Evolutionary conservation across 371 early-diverging fungal genomes (phyloP).

Genomic region (Rhizopus arrhizus): DNA sequence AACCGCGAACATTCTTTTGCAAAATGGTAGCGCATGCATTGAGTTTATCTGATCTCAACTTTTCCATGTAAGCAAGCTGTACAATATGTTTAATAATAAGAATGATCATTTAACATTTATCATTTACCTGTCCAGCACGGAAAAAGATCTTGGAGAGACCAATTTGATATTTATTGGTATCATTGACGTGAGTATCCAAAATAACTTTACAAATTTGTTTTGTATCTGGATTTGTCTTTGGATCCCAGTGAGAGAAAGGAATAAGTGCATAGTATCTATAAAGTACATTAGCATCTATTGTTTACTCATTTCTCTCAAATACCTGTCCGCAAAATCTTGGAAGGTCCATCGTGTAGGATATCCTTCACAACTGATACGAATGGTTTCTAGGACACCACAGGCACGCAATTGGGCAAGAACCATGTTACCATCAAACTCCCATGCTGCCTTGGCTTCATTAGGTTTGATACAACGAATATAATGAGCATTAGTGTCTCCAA

Average conservation of each 20-base stretch:
- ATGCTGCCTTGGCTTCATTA: conserved; percentile 89
- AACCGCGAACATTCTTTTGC: conserved; percentile 86
- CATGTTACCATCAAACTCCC: conserved; percentile 89
- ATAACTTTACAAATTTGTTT: conserved; percentile 63
- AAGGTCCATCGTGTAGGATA: conserved; percentile 96
- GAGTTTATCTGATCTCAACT: conserved; percentile 80
- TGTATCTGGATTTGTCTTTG: conserved; percentile 46
- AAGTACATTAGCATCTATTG: not conserved
- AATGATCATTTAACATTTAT: not conserved
- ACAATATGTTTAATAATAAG: not conserved
- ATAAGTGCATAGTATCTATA: conserved; percentile 85
- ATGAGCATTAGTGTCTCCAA: conserved; percentile 88
- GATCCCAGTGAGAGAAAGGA: conserved; percentile 67
- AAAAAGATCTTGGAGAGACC: conserved; percentile 99
- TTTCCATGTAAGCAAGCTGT: conserved; percentile 88
- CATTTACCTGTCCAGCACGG: conserved; percentile 83
- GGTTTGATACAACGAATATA: conserved; percentile 99
- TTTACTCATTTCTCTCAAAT: not conserved
- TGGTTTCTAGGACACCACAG: conserved; percentile 99
- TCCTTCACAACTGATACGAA: conserved; percentile 98
- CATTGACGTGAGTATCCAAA: conserved; percentile 70
- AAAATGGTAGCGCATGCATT: conserved; percentile 77
- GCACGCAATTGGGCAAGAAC: conserved; percentile 96
- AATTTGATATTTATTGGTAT: conserved; percentile 90
- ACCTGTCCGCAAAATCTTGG: conserved; percentile 84